Evolutionary conservation across 495 filamentous ascomycete genomes (phyloP).

Genomic region (Friedmanniomyces endolithicus): DNA sequence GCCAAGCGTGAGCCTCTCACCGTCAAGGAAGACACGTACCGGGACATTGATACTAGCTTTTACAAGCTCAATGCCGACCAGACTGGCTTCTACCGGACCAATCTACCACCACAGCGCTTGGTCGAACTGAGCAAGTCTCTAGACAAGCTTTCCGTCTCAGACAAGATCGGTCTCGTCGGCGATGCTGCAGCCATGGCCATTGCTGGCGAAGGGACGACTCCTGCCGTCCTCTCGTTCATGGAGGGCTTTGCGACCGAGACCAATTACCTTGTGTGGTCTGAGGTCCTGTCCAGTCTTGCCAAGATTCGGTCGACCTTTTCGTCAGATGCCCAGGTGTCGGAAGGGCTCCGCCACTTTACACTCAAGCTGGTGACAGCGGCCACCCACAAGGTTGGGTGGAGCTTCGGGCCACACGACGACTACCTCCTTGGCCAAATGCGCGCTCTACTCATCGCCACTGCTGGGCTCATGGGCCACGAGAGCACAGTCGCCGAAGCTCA

Average conservation of each 20-base stretch:
- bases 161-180: constrained; percentile 81
- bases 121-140: constrained; percentile 64
- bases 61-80: constrained; percentile 88
- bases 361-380: constrained; percentile 57
- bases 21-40: constrained; percentile 58
- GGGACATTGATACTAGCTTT: constrained; percentile 61
- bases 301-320: constrained; percentile 55
- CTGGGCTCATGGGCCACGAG: constrained; percentile 60
- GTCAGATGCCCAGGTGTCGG: constrained; percentile 41
- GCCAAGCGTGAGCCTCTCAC: constrained; percentile 52
- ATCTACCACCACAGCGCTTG: constrained; percentile 70
- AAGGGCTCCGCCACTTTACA: constrained; percentile 61
- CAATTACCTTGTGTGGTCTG: constrained; percentile 82
- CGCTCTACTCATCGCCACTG: constrained; percentile 61
- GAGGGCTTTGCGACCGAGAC: constrained; percentile 68
- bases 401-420: constrained; percentile 60
- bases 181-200: constrained; percentile 87
- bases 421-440: constrained; percentile 71
- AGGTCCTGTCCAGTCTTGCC: constrained; percentile 57
- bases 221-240: constrained; percentile 65
- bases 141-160: constrained; percentile 61
- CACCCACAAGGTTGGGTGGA: constrained; percentile 74
- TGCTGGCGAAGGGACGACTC: constrained; percentile 68
- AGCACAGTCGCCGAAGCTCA: constrained; percentile 56
- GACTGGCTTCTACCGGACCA: constrained; percentile 84